These are phyloP conservation scores for Bipolaris oryzae DNA, from an alignment of 2,329 filamentous ascomycete genomes.

Conservation along the genomic window DNA sequence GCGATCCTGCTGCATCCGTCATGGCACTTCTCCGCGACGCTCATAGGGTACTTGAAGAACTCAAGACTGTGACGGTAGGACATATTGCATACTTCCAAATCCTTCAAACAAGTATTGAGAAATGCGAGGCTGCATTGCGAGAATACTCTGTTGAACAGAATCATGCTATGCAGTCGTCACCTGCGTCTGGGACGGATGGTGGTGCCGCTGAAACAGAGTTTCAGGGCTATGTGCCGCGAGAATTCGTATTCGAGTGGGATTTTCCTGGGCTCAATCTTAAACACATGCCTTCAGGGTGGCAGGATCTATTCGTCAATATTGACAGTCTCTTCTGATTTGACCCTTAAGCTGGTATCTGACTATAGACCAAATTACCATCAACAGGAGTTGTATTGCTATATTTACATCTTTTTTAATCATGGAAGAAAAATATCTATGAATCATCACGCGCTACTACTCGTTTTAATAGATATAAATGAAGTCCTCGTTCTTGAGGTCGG, in stretches of 20 bases:
- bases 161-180: conserved; percentile 3
- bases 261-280: conserved; percentile 61
- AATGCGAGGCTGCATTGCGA: conserved; percentile 55
- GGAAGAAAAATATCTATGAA: not conserved
- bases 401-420: not conserved
- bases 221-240: conserved; percentile 60
- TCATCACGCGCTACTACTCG: not conserved
- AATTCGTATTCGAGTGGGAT: conserved; percentile 65
- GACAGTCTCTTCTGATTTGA: conserved; percentile 35
- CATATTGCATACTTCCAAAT: conserved; percentile 58
- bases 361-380: not conserved
- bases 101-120: conserved; percentile 57
- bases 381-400: not conserved
- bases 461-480: conserved; percentile 62
- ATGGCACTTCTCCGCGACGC: conserved; percentile 53
- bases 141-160: conserved; percentile 40
- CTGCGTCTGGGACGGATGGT: conserved; percentile 6
- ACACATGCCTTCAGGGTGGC: conserved; percentile 56
- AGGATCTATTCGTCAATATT: conserved; percentile 57
- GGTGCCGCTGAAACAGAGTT: conserved; percentile 54
- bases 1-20: conserved; percentile 50
- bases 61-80: conserved; percentile 51
- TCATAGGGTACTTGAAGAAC: conserved; percentile 52
- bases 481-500: conserved; percentile 67
- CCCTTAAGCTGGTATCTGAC: not conserved